Conservation (phyloP, 495 filamentous ascomycete species). For the Articulospora tetracladia region DNA sequence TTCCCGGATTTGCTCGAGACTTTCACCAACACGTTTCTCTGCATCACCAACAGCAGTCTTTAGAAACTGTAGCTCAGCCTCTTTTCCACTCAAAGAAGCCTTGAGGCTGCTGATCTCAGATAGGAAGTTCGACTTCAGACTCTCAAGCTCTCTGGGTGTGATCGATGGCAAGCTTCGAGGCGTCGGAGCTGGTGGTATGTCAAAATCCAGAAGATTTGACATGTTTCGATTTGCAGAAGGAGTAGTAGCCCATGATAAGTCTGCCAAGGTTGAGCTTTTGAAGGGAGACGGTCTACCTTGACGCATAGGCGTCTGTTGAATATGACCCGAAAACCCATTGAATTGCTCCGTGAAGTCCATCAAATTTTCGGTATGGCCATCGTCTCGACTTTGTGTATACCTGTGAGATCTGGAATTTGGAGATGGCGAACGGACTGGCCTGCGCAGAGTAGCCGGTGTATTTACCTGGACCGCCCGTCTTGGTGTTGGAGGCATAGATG, state of each 20-base stretch:
- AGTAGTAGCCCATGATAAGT: constrained; percentile 18
- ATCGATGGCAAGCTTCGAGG: constrained; percentile 88
- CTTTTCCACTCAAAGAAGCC: constrained; percentile 83
- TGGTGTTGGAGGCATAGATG: constrained; percentile 25
- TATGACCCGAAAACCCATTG: constrained; percentile 39
- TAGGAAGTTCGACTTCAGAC: constrained; percentile 80
- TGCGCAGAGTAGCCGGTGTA: constrained; percentile 29
- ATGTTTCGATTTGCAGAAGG: constrained; percentile 24
- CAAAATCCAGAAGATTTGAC: constrained; percentile 81
- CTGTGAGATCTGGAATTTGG: constrained; percentile 31
- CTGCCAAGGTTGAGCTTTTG: constrained; percentile 27
- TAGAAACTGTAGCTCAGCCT: constrained; percentile 80
- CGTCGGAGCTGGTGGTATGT: constrained; percentile 83
- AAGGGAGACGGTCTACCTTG: constrained; percentile 34
- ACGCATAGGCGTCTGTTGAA: constrained; percentile 15
- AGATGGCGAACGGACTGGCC: constrained; percentile 20
- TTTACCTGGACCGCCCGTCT: constrained; percentile 16
- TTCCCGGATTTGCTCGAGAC: constrained; percentile 74
- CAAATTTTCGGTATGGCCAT: constrained; percentile 57
- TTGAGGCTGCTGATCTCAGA: constrained; percentile 88
- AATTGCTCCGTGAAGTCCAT: constrained; percentile 87
- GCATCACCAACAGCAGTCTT: constrained; percentile 84
- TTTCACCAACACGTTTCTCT: constrained; percentile 86
- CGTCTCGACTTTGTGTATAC: constrained; percentile 29
- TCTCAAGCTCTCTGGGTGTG: constrained; percentile 88